phyloP scores from a whole-genome alignment of 495 filamentous ascomycete genomes.

The Podospora sp. region DNA sequence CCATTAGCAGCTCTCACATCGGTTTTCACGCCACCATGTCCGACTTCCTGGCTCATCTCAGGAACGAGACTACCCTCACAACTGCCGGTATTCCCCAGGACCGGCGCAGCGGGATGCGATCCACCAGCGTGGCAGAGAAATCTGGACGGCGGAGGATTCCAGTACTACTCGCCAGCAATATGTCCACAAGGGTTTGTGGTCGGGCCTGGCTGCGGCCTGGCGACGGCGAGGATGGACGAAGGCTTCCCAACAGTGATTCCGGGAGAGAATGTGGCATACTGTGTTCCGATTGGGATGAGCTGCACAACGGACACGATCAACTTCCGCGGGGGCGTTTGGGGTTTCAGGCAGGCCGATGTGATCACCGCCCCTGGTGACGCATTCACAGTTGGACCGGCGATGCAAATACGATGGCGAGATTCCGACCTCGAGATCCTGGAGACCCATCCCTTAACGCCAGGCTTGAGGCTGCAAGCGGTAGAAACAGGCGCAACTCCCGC shows the following conservation, averaged over 20 bases:
- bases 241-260: slow-evolving; percentile 39
- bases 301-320: slow-evolving; percentile 46
- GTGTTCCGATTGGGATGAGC: slow-evolving; percentile 40
- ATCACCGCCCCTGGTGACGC: slow-evolving; percentile 24
- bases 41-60: slow-evolving; percentile 43
- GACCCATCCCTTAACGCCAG: slow-evolving; percentile 41
- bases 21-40: slow-evolving; percentile 45
- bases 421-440: slow-evolving; percentile 39
- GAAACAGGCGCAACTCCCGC: background rate
- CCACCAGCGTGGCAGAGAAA: slow-evolving; percentile 40
- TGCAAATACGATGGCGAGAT: slow-evolving; percentile 46
- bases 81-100: slow-evolving; percentile 41
- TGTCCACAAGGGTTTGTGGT: slow-evolving; percentile 45
- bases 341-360: slow-evolving; percentile 32
- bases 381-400: slow-evolving; percentile 43
- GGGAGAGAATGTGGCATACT: slow-evolving; percentile 45
- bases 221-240: slow-evolving; percentile 32
- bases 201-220: slow-evolving; percentile 36
- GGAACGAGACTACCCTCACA: slow-evolving; percentile 44
- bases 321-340: slow-evolving; percentile 47
- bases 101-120: slow-evolving; percentile 40
- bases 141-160: slow-evolving; percentile 39
- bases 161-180: slow-evolving; percentile 48
- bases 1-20: slow-evolving; percentile 44
- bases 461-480: slow-evolving; percentile 17